Percentiles rank a stretch among this genome's conserved stretches.
Conservation (phyloP, 1,139 yeast species). For the Fermentozyma sake region DNA sequence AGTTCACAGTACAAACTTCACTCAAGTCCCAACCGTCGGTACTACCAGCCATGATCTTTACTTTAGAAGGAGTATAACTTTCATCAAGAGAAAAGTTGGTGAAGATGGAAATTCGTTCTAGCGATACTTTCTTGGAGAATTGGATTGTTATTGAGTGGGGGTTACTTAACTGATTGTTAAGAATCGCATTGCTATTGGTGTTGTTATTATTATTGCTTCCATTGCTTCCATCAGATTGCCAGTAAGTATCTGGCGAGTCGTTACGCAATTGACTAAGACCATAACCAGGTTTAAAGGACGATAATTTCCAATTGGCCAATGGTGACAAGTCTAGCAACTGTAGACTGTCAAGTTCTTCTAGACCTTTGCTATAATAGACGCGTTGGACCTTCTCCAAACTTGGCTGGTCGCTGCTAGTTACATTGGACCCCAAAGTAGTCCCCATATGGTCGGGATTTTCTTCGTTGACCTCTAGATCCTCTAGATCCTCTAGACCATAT, state of each 20-base stretch:
- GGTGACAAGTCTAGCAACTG: constrained; percentile 74
- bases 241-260: constrained; percentile 68
- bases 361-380: constrained; percentile 39
- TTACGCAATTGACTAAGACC: constrained; percentile 70
- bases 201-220: constrained; percentile 14
- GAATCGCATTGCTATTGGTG: constrained; percentile 21
- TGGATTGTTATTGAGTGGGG: constrained; percentile 83
- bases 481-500: too few relatives aligned
- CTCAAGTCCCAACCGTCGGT: constrained; percentile 77
- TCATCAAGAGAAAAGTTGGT: constrained; percentile 70
- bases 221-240: constrained; percentile 90
- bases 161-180: constrained; percentile 46
- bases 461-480: constrained; percentile 7
- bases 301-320: constrained; percentile 81
- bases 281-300: constrained; percentile 69
- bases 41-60: constrained; percentile 74
- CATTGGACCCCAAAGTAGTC: constrained; percentile 3
- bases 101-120: constrained; percentile 70
- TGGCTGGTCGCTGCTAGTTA: constrained; percentile 16
- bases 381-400: constrained; percentile 27
- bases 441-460: constrained; percentile 8
- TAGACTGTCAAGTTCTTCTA: constrained; percentile 51
- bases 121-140: constrained; percentile 71
- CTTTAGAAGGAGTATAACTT: constrained; percentile 82
- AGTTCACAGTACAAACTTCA: constrained; percentile 64